A percentile compares a stretch with the other conserved stretches of the same genome.
phyloP scores from a whole-genome alignment of 2,329 filamentous ascomycete species.

The Colletotrichum sp. region DNA sequence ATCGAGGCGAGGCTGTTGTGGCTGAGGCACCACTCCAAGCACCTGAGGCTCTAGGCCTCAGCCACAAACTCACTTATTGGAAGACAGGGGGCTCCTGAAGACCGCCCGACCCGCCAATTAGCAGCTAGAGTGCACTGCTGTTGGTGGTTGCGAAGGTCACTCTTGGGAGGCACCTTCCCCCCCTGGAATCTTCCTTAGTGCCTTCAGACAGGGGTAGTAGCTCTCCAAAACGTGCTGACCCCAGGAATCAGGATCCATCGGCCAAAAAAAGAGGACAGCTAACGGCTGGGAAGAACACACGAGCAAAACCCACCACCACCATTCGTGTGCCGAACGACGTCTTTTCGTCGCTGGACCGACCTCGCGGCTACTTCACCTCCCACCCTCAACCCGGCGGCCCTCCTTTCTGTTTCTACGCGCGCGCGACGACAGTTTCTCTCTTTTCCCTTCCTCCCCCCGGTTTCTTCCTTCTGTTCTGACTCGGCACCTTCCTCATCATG shows the following conservation, averaged over 20 bases:
- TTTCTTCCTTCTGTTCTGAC: background rate
- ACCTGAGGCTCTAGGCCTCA: conserved; percentile 1
- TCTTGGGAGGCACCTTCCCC: background rate
- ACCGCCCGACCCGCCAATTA: background rate
- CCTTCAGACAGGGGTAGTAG: conserved; percentile 14
- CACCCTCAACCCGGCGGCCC: background rate
- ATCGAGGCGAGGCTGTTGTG: conserved; percentile 9
- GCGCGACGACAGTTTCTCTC: background rate
- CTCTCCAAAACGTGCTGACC: conserved; percentile 22
- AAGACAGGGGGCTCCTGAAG: background rate
- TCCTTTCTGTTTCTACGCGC: background rate
- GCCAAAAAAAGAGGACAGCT: conserved; percentile 30
- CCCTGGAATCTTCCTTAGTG: conserved; percentile 9
- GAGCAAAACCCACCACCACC: conserved; percentile 21
- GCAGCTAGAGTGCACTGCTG: background rate
- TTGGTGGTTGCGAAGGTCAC: background rate
- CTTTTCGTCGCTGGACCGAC: conserved; percentile 23
- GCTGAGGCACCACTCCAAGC: background rate
- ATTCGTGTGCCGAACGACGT: conserved; percentile 17
- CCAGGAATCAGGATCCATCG: conserved; percentile 22
- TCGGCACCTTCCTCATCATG: conserved; percentile 38
- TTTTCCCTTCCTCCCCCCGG: conserved; percentile 3
- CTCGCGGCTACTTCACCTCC: conserved; percentile 11
- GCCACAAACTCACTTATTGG: background rate
- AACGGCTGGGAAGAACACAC: conserved; percentile 25